Evolutionary conservation across 139 green algal genomes (phyloP).

Genomic region (Penium margaritaceum): DNA sequence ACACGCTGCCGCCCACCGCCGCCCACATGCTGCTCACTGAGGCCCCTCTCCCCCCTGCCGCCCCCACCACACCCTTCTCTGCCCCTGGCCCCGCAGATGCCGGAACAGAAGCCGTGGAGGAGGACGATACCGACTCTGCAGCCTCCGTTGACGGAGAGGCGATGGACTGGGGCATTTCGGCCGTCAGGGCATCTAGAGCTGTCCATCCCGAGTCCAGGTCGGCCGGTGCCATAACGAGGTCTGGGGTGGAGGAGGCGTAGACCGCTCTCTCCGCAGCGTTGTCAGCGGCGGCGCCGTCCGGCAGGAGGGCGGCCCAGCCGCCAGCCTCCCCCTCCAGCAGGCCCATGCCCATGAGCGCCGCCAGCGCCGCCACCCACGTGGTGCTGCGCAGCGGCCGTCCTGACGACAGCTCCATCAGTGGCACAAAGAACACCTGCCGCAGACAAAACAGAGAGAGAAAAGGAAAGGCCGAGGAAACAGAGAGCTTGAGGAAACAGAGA

Average conservation of each 20-base stretch:
- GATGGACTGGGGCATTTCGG: too few relatives aligned
- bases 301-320: too few relatives aligned
- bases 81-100: too few relatives aligned
- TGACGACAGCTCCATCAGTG: not conserved
- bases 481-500: too few relatives aligned
- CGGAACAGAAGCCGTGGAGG: not conserved
- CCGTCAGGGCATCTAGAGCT: not conserved
- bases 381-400: not conserved
- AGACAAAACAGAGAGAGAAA: too few relatives aligned
- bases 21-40: not conserved
- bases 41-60: too few relatives aligned
- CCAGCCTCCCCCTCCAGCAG: too few relatives aligned
- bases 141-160: too few relatives aligned
- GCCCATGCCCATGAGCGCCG: not conserved
- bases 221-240: too few relatives aligned
- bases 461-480: too few relatives aligned
- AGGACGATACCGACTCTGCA: conserved; percentile 4
- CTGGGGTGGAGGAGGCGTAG: conserved; percentile 2
- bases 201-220: too few relatives aligned
- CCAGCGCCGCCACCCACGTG: not conserved
- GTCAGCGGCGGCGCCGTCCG: not conserved
- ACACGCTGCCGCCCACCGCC: not conserved
- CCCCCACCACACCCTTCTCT: too few relatives aligned
- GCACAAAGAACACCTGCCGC: not conserved
- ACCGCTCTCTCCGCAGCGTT: not conserved